Conservation (phyloP, 306 rosid genomes). For the Dalbergia cultrata region DNA sequence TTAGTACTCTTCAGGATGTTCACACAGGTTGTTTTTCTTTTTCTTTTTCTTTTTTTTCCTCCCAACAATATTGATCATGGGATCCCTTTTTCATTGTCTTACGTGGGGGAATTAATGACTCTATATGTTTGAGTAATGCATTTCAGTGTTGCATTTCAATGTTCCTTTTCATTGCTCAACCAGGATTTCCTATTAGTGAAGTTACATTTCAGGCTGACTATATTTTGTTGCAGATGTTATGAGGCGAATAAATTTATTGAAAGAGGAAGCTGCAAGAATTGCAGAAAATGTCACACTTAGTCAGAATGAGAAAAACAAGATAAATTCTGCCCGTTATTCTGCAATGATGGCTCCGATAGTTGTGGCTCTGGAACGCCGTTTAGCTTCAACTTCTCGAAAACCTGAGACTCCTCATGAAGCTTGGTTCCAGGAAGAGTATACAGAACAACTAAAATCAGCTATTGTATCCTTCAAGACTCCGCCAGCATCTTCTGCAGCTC, state of each 20-base stretch:
- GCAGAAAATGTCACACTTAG: slow-evolving; percentile 91
- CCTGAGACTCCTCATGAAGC: slow-evolving; percentile 97
- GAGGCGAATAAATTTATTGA: slow-evolving; percentile 89
- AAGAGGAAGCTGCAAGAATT: slow-evolving; percentile 93
- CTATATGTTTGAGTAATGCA: slow-evolving; percentile 29
- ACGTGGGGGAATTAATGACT: slow-evolving; percentile 1
- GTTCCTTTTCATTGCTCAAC: slow-evolving; percentile 37
- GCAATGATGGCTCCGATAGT: slow-evolving; percentile 99
- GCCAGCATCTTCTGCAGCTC: slow-evolving; percentile 78
- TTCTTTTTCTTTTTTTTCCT: not conserved
- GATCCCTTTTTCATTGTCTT: slow-evolving; percentile 42
- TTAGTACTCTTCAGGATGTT: slow-evolving; percentile 97
- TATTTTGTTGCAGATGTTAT: slow-evolving; percentile 81
- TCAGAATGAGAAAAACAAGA: slow-evolving; percentile 92
- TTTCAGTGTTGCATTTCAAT: slow-evolving; percentile 24
- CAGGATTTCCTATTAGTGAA: slow-evolving; percentile 35
- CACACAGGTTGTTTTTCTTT: slow-evolving; percentile 72
- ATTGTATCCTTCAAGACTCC: slow-evolving; percentile 79
- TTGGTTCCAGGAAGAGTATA: slow-evolving; percentile 93
- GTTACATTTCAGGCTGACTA: slow-evolving; percentile 26
- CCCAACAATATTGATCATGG: slow-evolving; percentile 30
- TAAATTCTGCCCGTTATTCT: slow-evolving; percentile 93
- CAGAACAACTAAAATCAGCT: slow-evolving; percentile 77
- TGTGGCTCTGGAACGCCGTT: slow-evolving; percentile 95
- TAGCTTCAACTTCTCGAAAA: slow-evolving; percentile 92